Percentiles rank a stretch among this genome's conserved stretches.
Conservation (phyloP, 1,284 basidiomycete species). For the Pseudozyma pruni region DNA sequence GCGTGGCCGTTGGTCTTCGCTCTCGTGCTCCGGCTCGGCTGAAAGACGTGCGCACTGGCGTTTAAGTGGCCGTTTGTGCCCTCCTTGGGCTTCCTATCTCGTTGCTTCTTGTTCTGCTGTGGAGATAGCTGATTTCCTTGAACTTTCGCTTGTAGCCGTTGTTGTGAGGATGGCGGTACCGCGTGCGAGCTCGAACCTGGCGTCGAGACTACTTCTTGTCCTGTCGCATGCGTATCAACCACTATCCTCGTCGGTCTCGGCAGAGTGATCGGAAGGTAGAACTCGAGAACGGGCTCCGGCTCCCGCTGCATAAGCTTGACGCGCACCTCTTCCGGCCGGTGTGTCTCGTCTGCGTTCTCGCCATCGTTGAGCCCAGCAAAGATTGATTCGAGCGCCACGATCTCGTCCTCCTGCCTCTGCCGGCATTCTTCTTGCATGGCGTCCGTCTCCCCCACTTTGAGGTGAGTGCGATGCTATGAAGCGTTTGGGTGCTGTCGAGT, state of each 20-base stretch:
- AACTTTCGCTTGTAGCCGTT: too few species aligned
- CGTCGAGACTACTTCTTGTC: background rate
- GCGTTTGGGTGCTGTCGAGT: background rate
- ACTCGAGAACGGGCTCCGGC: conserved; percentile 21
- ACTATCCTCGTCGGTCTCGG: conserved; percentile 22
- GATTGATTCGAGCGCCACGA: conserved; percentile 49
- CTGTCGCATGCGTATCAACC: conserved; percentile 17
- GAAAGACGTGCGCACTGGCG: conserved; percentile 23
- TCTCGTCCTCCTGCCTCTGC: conserved; percentile 45
- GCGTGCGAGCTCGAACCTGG: conserved; percentile 3
- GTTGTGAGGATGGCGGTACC: background rate
- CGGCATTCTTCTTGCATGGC: conserved; percentile 31
- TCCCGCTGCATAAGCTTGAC: conserved; percentile 14
- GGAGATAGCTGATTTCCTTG: background rate
- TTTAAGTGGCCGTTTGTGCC: conserved; percentile 8
- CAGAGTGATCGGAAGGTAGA: conserved; percentile 27
- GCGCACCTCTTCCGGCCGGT: conserved; percentile 8
- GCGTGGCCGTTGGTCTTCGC: too few species aligned
- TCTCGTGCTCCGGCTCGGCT: background rate
- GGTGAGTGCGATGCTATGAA: conserved; percentile 4
- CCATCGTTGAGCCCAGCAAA: conserved; percentile 13
- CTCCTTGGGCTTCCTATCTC: background rate
- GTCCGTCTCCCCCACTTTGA: conserved; percentile 8
- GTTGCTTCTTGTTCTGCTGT: background rate
- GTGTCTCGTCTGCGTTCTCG: background rate